These are phyloP conservation scores for Coemansia sp. DNA, from an alignment of 192 early-diverging fungal genomes.

Conservation along the genomic window DNA sequence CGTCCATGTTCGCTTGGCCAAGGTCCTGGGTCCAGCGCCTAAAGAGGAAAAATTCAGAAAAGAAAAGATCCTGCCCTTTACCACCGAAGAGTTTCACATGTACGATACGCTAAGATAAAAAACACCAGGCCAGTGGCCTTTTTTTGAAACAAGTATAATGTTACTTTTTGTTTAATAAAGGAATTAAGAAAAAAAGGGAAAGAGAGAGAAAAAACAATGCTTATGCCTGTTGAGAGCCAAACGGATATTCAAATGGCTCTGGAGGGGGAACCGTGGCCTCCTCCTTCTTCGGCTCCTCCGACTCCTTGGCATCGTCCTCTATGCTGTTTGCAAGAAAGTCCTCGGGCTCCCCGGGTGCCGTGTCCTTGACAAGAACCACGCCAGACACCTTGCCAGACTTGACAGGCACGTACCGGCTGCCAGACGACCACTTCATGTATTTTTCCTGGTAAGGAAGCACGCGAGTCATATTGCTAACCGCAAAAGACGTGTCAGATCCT, in stretches of 20 bases:
- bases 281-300: conserved; percentile 6
- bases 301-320: conserved; percentile 23
- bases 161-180: conserved; percentile 4
- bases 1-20: conserved; percentile 33
- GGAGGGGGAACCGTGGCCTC: conserved; percentile 59
- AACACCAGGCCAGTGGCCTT: too few species aligned
- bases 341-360: conserved; percentile 70
- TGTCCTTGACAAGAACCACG: conserved; percentile 84
- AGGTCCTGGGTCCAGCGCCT: conserved; percentile 27
- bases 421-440: conserved; percentile 80
- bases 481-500: conserved; percentile 72
- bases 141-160: too few species aligned
- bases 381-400: conserved; percentile 73
- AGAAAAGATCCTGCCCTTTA: conserved; percentile 35
- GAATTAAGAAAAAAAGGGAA: conserved; percentile 10
- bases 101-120: conserved; percentile 44
- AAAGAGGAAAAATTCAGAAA: conserved; percentile 26
- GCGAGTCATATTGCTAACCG: conserved; percentile 82
- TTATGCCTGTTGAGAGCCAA: conserved; percentile 52
- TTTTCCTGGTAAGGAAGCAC: conserved; percentile 85
- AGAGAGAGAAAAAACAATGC: background rate
- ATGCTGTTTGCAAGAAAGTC: conserved; percentile 68
- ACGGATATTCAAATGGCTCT: conserved; percentile 82
- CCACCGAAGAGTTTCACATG: conserved; percentile 34
- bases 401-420: conserved; percentile 84